Base-by-base conservation (phyloP, 768 basidiomycete genomes). In the Mycena haematopus region DNA sequence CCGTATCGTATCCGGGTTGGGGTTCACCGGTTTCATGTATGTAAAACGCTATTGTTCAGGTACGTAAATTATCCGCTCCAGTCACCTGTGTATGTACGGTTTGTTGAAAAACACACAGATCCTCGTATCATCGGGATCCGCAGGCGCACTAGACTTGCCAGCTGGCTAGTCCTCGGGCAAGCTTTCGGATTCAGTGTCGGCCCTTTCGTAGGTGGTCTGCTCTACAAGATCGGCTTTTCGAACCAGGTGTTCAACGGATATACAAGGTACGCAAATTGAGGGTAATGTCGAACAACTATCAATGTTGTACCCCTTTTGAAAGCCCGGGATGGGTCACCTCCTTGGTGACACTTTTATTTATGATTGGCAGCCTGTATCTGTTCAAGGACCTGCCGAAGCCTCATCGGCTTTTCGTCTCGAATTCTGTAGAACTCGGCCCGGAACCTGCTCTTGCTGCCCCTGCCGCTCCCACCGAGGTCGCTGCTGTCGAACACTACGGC, bases 271-370 rank as follows among this genome's bases (percentile, higher is more conserved):
- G 60, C 45, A 13, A 15, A 9, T 17, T 25, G 6, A 31, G 14
- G 19, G 22, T 40, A 7, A 11, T 7, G 6, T 22, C 1, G n/a
- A 19, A 14, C 4, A 31, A 11, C 9, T 46, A 29, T 15, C 35
- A 21, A 45, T 27, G 24, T 3, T 17, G 29, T 2, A 44, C 24
- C 19, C 10, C 29, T n/a, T 6, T 31, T 9, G 29, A 31, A 31
- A 80, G 81, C 61, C 82, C 83, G 0, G 81, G 78, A 5, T 85
- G 84, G 83, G 57, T 83, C 47, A 80, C 83, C 75, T 76, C 80
- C 0, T 70, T 59, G 14, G 63, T 77, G 13, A 82, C 80, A 74
- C 66, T 72, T 13, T 57, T 75, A 19, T 84, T 81, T 67, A 82
- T 81, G 77, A 62, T 71, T 8, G 63, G 52, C 14, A 60, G 45